Percentiles rank a stretch among this genome's conserved stretches.
Conservation (phyloP, 106 monocot genomes). For the Dendrobium officinale region DNA sequence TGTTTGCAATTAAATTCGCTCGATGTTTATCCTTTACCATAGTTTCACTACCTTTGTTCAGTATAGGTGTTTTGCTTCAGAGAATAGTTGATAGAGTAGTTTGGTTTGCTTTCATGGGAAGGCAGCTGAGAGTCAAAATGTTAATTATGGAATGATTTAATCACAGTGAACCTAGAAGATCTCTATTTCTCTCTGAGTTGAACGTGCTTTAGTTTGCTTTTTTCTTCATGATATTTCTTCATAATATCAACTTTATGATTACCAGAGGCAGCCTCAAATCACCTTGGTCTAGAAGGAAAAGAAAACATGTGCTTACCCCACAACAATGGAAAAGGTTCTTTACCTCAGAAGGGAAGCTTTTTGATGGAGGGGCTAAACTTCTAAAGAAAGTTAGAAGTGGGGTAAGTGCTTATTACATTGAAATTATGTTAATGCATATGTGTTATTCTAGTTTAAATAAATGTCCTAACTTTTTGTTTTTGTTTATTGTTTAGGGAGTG, state of each 20-base stretch:
- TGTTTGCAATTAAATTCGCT: too few species aligned
- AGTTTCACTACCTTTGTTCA: not conserved
- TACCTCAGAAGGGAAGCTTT: constrained; percentile 53
- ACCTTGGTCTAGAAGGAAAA: constrained; percentile 28
- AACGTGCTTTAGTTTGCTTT: not conserved
- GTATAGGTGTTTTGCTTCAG: not conserved
- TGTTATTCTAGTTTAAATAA: not conserved
- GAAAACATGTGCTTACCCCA: constrained; percentile 16
- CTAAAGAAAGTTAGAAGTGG: constrained; percentile 84
- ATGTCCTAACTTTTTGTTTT: not conserved
- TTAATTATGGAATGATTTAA: not conserved
- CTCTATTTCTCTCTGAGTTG: not conserved
- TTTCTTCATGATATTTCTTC: not conserved
- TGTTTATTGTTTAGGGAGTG: constrained; percentile 52
- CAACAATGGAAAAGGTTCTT: constrained; percentile 25
- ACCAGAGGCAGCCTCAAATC: constrained; percentile 24
- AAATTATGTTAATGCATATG: not conserved
- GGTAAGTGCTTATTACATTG: constrained; percentile 33
- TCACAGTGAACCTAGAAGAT: not conserved
- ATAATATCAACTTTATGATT: not conserved
- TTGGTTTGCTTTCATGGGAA: not conserved
- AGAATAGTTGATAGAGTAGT: not conserved
- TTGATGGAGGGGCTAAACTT: constrained; percentile 67
- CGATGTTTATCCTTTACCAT: not conserved
- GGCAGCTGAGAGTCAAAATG: not conserved